phyloP scores from a whole-genome alignment of 495 filamentous ascomycete genomes.

The Penicillium dipodomyicola region DNA sequence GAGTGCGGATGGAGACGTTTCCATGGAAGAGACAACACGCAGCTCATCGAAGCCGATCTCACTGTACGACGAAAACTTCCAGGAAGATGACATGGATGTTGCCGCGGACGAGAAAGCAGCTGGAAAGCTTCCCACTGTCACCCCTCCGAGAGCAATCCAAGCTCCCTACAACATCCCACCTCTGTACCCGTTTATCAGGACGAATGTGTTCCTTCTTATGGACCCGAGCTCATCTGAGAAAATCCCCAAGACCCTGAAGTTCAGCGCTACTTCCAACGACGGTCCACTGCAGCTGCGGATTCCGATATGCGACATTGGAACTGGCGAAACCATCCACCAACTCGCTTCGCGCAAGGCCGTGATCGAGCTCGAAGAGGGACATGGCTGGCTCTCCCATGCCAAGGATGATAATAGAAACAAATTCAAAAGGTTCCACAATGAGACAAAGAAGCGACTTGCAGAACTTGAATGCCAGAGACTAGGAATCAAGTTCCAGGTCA shows the following conservation, averaged over 20 bases:
- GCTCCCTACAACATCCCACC: slow-evolving; percentile 60
- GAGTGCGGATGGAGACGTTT: not conserved
- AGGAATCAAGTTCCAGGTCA: slow-evolving; percentile 62
- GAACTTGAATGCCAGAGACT: slow-evolving; percentile 61
- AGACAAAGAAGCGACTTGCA: slow-evolving; percentile 53
- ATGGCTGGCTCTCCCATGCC: slow-evolving; percentile 61
- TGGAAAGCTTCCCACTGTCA: slow-evolving; percentile 47
- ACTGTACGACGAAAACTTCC: slow-evolving; percentile 50
- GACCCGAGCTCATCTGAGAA: slow-evolving; percentile 44
- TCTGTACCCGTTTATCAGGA: slow-evolving; percentile 62
- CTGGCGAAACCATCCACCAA: slow-evolving; percentile 62
- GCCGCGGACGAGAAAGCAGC: slow-evolving; percentile 24
- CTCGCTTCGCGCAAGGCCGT: slow-evolving; percentile 66
- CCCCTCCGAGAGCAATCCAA: slow-evolving; percentile 56
- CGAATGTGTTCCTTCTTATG: slow-evolving; percentile 61
- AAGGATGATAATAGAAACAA: slow-evolving; percentile 42
- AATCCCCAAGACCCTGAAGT: slow-evolving; percentile 53
- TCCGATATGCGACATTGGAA: slow-evolving; percentile 50
- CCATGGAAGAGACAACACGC: slow-evolving; percentile 1
- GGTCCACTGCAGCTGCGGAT: slow-evolving; percentile 61
- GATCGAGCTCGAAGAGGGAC: slow-evolving; percentile 64
- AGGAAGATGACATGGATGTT: slow-evolving; percentile 35
- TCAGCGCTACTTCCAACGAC: slow-evolving; percentile 52
- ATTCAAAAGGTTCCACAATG: slow-evolving; percentile 47
- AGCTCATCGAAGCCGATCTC: slow-evolving; percentile 48